Conservation (phyloP, 2,329 filamentous ascomycete genomes). For the Colletotrichum chrysophilum region DNA sequence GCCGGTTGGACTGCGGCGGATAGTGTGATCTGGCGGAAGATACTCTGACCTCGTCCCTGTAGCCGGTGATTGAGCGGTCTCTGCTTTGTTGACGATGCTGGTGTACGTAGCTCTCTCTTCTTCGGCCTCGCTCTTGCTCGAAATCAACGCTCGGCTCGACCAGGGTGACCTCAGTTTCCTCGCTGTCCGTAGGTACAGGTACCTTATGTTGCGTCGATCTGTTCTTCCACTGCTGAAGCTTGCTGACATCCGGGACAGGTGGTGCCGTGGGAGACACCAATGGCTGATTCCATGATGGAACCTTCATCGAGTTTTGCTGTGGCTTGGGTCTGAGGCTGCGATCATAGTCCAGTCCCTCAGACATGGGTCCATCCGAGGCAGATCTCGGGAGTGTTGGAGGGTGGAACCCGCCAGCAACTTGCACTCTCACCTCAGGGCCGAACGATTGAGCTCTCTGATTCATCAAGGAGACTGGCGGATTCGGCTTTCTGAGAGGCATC, state of each 20-base stretch:
- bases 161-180: not conserved
- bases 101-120: conserved; percentile 18
- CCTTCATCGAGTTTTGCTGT: not conserved
- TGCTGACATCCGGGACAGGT: conserved; percentile 33
- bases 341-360: not conserved
- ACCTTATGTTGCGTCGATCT: not conserved
- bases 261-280: conserved; percentile 32
- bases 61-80: conserved; percentile 18
- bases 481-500: not conserved
- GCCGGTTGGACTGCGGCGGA: conserved; percentile 17
- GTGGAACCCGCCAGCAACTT: not conserved
- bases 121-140: conserved; percentile 8
- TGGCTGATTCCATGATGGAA: conserved; percentile 25
- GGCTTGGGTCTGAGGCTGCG: not conserved
- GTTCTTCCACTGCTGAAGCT: conserved; percentile 34
- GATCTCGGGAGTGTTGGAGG: conserved; percentile 1
- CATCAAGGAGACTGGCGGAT: not conserved
- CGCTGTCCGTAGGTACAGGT: not conserved
- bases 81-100: conserved; percentile 19
- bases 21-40: conserved; percentile 21
- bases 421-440: conserved; percentile 9
- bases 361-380: not conserved
- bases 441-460: conserved; percentile 13
- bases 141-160: conserved; percentile 5
- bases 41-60: conserved; percentile 12